Conservation (phyloP, 768 basidiomycete species). For the Termitomyces sp. region DNA sequence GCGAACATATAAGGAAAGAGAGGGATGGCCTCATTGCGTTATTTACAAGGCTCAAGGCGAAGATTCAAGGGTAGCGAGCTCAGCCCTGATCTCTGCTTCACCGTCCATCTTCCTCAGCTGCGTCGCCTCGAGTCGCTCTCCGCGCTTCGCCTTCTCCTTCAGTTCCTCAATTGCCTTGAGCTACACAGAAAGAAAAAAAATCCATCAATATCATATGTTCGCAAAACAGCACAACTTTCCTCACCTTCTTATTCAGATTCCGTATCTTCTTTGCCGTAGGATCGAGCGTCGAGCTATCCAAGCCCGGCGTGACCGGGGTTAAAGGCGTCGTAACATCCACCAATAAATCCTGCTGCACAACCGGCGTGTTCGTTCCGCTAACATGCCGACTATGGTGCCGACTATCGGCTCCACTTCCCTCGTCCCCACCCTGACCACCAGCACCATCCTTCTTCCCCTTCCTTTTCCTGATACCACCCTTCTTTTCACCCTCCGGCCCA, state of each 20-base stretch:
- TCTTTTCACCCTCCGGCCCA: constrained; percentile 30
- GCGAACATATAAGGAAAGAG: not conserved
- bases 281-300: constrained; percentile 54
- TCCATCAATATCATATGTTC: not conserved
- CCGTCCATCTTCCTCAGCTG: constrained; percentile 97
- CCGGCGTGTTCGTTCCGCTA: constrained; percentile 10
- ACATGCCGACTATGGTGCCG: constrained; percentile 19
- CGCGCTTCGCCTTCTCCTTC: constrained; percentile 85
- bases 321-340: constrained; percentile 21
- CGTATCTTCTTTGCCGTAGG: constrained; percentile 87
- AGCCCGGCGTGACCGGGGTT: constrained; percentile 49
- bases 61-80: constrained; percentile 37
- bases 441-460: constrained; percentile 40
- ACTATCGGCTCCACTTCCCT: constrained; percentile 29
- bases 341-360: constrained; percentile 10
- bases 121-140: constrained; percentile 90
- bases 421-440: constrained; percentile 32
- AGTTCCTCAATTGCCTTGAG: constrained; percentile 98
- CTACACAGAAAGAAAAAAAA: constrained; percentile 29
- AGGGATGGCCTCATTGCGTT: not conserved
- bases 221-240: constrained; percentile 13
- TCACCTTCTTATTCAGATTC: constrained; percentile 93
- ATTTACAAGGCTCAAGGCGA: not conserved
- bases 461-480: constrained; percentile 29
- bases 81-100: constrained; percentile 78